Evolutionary conservation across 805 yeast species (phyloP), one percentile per base, ranked within the genome.

Genomic region (Danielozyma ontarioensis): DNA sequence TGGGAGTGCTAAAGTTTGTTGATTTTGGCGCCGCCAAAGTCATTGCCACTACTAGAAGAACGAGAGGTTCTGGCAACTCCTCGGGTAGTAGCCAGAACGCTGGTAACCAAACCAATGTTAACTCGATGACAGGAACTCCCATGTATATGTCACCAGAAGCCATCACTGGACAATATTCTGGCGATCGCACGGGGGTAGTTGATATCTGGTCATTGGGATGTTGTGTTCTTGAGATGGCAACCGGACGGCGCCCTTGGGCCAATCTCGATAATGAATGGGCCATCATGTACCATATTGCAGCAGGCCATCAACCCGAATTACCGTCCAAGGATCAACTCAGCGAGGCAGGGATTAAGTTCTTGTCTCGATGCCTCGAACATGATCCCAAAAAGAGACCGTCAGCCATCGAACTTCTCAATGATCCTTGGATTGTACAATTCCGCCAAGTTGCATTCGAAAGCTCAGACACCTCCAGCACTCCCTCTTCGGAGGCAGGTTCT

Each of bases 91-190:
- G 5, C 29, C 7, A 25, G 13, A 25, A 13, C 6, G n/a, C 13
- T 11, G 10, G 15, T 13, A 31, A 25, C 17, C 31, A 36, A 13
- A 39, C 57, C 33, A 64, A 59, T 33, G 46, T 58, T 40, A 67
- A 64, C 37, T 64, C 74, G 18, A 71, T 83, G 68, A 80, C 95
- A 2, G 98, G 98, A 25, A 93, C 98, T 0, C 97, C 97, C 12
- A 93, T 90, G 97, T 93, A 93, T 61, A 90, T 93, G 97, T 87
- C 97, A 0, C 98, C 98, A 0, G 98, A 93, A 51, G 84, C 86
- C 0, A 86, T 93, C 37, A 85, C 93, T 1, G 97, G 97, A 2
- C 68, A 74, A 4, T 25, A n/a, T 4, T 58, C 70, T 1, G 52
- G 72, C 1, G 82, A 80, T 22, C 64, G 68, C 35, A 74, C 70